A percentile compares a stretch with the other conserved stretches of the same genome.
Evolutionary conservation across 75 land plant species (phyloP).

Genomic region (Pinus tabuliformis): DNA sequence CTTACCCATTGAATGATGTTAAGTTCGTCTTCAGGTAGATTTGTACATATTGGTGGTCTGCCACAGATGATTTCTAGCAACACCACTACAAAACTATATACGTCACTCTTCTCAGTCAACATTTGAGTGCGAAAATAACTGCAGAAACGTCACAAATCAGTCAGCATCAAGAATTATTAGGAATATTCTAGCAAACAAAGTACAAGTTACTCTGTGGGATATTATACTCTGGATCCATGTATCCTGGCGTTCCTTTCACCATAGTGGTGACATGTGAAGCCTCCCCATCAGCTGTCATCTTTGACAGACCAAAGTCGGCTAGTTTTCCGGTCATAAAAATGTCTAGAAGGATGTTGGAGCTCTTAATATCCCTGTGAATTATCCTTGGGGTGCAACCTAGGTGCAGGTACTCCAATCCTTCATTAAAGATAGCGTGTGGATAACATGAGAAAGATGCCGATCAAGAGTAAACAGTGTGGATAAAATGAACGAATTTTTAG

Average conservation of each 20-base stretch:
- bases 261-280: slow-evolving; percentile 4
- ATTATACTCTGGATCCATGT: slow-evolving; percentile 7
- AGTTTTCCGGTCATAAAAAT: not conserved
- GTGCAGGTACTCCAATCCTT: slow-evolving; percentile 30
- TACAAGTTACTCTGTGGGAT: too few species aligned
- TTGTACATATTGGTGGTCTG: slow-evolving; percentile 1
- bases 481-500: too few species aligned
- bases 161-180: not conserved
- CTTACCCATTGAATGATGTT: slow-evolving; percentile 44
- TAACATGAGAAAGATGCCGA: not conserved
- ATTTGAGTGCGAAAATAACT: slow-evolving; percentile 36
- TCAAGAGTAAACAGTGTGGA: not conserved
- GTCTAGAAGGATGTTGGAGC: slow-evolving; percentile 11
- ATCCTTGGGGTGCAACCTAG: slow-evolving; percentile 3
- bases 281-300: not conserved
- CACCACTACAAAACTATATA: slow-evolving; percentile 48
- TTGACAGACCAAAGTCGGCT: slow-evolving; percentile 13
- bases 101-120: slow-evolving; percentile 48
- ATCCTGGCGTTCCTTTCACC: slow-evolving; percentile 13
- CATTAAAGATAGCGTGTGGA: not conserved
- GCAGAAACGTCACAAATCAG: not conserved
- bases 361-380: slow-evolving; percentile 14
- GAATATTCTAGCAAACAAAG: not conserved
- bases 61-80: slow-evolving; percentile 35
- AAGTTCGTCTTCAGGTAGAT: slow-evolving; percentile 13